Conservation (phyloP, 352 stramenopile genomes). For the Globisporangium echinulatum region DNA sequence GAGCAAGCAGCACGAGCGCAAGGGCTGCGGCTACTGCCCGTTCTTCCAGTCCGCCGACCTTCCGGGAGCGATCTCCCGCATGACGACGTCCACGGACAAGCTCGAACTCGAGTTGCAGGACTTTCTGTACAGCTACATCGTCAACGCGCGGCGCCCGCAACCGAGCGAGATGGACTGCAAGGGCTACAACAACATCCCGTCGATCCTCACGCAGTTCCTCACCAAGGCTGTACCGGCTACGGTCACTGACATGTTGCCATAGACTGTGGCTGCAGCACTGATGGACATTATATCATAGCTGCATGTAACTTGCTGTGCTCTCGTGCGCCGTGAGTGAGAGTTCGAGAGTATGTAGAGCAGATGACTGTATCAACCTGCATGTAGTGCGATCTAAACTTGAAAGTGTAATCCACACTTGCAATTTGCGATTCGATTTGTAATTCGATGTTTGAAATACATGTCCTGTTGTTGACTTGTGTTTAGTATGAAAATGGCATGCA, state of each 20-base stretch:
- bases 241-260: not conserved
- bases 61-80: not conserved
- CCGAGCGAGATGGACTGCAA: constrained; percentile 3
- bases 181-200: constrained; percentile 12
- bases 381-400: too few species aligned
- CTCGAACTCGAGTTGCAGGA: not conserved
- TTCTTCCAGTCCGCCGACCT: not conserved
- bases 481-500: too few species aligned
- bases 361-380: too few species aligned
- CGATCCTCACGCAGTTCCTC: constrained; percentile 10
- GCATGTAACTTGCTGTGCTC: too few species aligned
- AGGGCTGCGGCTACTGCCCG: constrained; percentile 3
- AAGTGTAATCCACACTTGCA: too few species aligned
- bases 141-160: constrained; percentile 3
- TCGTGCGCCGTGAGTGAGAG: too few species aligned
- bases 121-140: constrained; percentile 1
- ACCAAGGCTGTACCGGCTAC: not conserved
- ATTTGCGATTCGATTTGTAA: too few species aligned
- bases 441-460: too few species aligned
- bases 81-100: constrained; percentile 5
- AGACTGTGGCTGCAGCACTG: too few species aligned
- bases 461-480: too few species aligned
- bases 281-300: too few species aligned
- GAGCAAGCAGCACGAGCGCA: constrained; percentile 1
- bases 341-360: too few species aligned